Evolutionary conservation across 2,329 filamentous ascomycete species (phyloP), one percentile per base, ranked within the genome.

Genomic region (Penicillium capsulatum): DNA sequence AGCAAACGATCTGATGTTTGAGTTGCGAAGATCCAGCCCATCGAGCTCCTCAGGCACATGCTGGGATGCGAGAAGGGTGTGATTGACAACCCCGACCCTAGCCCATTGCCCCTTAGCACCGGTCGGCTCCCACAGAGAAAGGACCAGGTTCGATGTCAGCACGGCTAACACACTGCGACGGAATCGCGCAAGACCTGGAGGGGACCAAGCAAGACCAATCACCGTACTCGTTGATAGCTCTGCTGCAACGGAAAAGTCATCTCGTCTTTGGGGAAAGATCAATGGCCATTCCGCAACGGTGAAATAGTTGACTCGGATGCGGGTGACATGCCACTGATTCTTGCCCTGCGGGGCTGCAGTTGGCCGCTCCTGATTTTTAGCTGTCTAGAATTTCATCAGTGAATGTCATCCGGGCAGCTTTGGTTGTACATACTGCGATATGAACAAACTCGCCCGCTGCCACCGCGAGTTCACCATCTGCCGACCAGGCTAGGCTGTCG

Each of bases 401-500:
- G 30, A n/a, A 31, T 2, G n/a, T 17, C 17, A 13, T 24, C 11
- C 22, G 22, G 7, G 11, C 22, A 16, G 9, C 17, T 5, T 13
- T 8, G 14, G 16, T 36, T 29, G 26, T 9, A 54, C 58, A 44
- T 22, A 76, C 66, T 47, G 80, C 54, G 27, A 81, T 63, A 29
- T 77, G 68, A 13, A 80, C 68, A 45, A 69, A 63, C 51, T 81
- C 77, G 36, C 75, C 73, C 8, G 71, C 72, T 10, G 74, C 75
- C 32, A 81, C 59, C 5, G 77, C 78, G 31, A 82, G 67, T 34
- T 75, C 72, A 31, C 76, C 74, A 49, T 81, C 76, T 27, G 67
- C 59, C 5, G 77, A 81, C 77, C 79, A 82, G 36, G 70, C 66
- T n/a, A 81, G 58, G 34, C 73, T 75, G 49, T 75, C 64, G 17